A percentile compares a stretch with the other conserved stretches of the same genome.
Evolutionary conservation across 192 early-diverging fungal species (phyloP).

Genomic region (Mortierella claussenii): DNA sequence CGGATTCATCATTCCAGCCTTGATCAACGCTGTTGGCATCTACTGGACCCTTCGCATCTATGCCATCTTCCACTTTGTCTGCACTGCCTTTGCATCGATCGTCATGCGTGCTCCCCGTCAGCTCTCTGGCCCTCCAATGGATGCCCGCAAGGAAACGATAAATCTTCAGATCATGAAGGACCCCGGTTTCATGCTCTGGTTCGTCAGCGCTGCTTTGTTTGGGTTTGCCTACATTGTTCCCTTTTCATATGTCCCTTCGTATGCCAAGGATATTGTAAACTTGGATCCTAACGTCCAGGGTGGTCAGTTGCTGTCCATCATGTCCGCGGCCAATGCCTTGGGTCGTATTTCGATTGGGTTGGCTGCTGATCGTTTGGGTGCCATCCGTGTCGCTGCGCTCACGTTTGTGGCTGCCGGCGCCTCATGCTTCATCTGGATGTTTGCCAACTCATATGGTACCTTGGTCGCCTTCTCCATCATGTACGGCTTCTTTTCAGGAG

Average conservation of each 20-base stretch:
- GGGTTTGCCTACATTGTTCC: constrained; percentile 30
- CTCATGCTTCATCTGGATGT: constrained; percentile 56
- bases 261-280: constrained; percentile 19
- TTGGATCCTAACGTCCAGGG: constrained; percentile 45
- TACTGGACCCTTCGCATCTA: constrained; percentile 40
- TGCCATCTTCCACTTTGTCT: constrained; percentile 41
- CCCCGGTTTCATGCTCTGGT: constrained; percentile 43
- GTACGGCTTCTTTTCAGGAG: constrained; percentile 48
- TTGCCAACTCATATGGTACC: constrained; percentile 36
- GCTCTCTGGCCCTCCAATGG: constrained; percentile 19
- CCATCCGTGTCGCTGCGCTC: constrained; percentile 39
- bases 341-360: constrained; percentile 46
- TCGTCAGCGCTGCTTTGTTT: constrained; percentile 19
- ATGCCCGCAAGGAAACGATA: constrained; percentile 28
- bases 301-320: constrained; percentile 47
- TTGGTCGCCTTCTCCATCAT: constrained; percentile 38
- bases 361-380: constrained; percentile 42
- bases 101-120: constrained; percentile 43
- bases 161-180: constrained; percentile 35
- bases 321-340: constrained; percentile 53
- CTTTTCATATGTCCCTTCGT: constrained; percentile 28
- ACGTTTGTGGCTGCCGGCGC: constrained; percentile 26
- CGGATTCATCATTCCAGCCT: constrained; percentile 18
- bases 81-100: constrained; percentile 47
- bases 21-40: constrained; percentile 32